Evolutionary conservation across 2,329 filamentous ascomycete genomes (phyloP), one percentile per base, ranked within the genome.

Genomic region (Microcyclospora pomicola): DNA sequence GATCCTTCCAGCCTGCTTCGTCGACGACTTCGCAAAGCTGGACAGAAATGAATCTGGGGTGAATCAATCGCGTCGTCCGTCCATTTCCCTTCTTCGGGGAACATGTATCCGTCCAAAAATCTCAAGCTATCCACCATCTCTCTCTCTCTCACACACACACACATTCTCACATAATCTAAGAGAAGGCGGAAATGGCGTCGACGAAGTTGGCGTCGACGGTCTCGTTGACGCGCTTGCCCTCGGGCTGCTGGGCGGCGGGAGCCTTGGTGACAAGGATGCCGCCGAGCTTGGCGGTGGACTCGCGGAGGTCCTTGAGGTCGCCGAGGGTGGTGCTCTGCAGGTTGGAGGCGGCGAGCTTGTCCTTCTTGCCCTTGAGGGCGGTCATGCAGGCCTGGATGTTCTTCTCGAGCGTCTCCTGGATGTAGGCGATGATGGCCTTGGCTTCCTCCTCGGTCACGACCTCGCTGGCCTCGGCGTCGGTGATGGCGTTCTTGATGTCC

Each of bases 341-440:
- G 9, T 42, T 42, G 34, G 41, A 42, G 16, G 33, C 35, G 12
- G 27, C 12, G 40, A 48, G 43, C 24, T 45, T 28, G 32, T 15
- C n/a, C 40, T 42, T 46, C 42, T 48, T 48, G 38, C 31, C 37
- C 29, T 39, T 36, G 36, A 48, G 33, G 27, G 46, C 44, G 12
- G 38, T 39, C 15, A 46, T 36, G 31, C 40, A 34, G 11, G 30
- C 35, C 14, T 38, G 35, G 29, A 45, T 43, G 34, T 38, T 39
- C 11, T 45, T 43, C 41, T 45, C 40, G 15, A 47, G 43, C 14
- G 47, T 49, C 41, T 47, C 43, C 37, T 44, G 39, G 42, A 47
- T 49, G 35, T 43, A 33, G 31, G n/a, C 16, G 36, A 41, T 31
- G 35, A 48, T 40, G 29, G 38, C 32, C 19, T 44, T 37, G n/a